Percentiles rank a stretch among this genome's conserved stretches.
These are phyloP conservation scores for Sordariomycetes sp. DNA, from an alignment of 2,329 filamentous ascomycete species.

Conservation along the genomic window DNA sequence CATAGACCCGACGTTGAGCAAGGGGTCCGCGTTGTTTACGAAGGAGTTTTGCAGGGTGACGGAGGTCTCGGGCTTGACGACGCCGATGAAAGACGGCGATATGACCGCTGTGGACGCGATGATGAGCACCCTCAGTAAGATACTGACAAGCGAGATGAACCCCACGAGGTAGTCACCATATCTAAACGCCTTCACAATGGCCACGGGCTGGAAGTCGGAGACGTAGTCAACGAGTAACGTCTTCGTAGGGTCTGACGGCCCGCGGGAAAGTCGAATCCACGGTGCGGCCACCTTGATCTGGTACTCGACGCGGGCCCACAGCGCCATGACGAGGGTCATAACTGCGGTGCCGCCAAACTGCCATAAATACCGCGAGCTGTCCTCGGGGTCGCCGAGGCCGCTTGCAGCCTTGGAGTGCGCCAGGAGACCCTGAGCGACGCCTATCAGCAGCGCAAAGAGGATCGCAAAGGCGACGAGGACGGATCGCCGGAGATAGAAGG, in stretches of 20 bases:
- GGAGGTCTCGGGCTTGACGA: constrained; percentile 12
- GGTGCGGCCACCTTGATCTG: constrained; percentile 25
- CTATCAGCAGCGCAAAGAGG: constrained; percentile 16
- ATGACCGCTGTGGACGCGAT: constrained; percentile 24
- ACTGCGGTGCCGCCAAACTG: constrained; percentile 22
- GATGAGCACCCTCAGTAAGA: constrained; percentile 21
- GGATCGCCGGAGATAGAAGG: constrained; percentile 21
- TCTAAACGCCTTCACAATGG: constrained; percentile 15
- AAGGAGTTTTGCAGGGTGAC: constrained; percentile 18
- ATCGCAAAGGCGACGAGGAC: constrained; percentile 18
- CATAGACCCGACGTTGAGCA: constrained; percentile 14
- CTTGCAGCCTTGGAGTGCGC: constrained; percentile 18
- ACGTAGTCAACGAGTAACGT: constrained; percentile 25
- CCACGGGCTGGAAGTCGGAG: constrained; percentile 17
- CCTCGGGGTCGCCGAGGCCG: constrained; percentile 15
- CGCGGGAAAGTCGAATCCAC: constrained; percentile 22
- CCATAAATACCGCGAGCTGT: constrained; percentile 22
- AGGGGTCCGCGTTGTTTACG: constrained; percentile 12
- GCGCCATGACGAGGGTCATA: constrained; percentile 18
- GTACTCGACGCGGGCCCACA: constrained; percentile 26
- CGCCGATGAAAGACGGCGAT: constrained; percentile 17
- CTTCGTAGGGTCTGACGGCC: constrained; percentile 15
- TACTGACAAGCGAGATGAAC: constrained; percentile 12
- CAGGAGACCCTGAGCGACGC: constrained; percentile 18
- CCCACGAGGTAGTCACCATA: constrained; percentile 24